phyloP scores from a whole-genome alignment of 192 early-diverging fungal species.

The Coemansia sp. region DNA sequence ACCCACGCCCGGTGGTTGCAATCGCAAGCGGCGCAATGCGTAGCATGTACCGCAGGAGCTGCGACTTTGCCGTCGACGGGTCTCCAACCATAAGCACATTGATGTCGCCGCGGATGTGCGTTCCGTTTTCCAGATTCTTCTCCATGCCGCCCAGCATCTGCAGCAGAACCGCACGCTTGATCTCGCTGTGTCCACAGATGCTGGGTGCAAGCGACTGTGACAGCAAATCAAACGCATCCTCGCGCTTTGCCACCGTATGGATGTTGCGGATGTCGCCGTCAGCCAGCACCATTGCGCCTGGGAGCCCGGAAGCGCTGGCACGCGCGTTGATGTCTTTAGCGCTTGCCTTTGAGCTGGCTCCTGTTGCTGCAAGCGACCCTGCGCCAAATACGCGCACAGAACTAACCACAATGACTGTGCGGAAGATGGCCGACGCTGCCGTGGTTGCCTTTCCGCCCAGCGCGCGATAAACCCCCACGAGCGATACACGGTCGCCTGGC shows the following conservation, averaged over 20 bases:
- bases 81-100: conserved; percentile 99
- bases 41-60: conserved; percentile 92
- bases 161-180: conserved; percentile 93
- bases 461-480: conserved; percentile 92
- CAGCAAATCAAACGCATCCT: conserved; percentile 79
- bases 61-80: conserved; percentile 99
- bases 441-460: conserved; percentile 79
- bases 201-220: conserved; percentile 87
- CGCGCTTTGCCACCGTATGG: conserved; percentile 68
- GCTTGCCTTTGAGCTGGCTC: conserved; percentile 7
- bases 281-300: conserved; percentile 68
- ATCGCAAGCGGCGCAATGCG: conserved; percentile 96
- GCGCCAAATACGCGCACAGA: conserved; percentile 74
- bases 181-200: conserved; percentile 88
- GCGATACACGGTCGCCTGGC: conserved; percentile 93
- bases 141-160: conserved; percentile 90
- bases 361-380: conserved; percentile 72
- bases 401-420: conserved; percentile 88
- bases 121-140: conserved; percentile 93
- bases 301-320: conserved; percentile 30
- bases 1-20: conserved; percentile 95
- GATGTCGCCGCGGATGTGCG: conserved; percentile 95
- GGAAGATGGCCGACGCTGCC: conserved; percentile 81
- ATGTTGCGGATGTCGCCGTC: conserved; percentile 90
- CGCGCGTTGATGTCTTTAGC: conserved; percentile 28